Evolutionary conservation across 1,139 yeast species (phyloP).

Genomic region (Saccharomyces hybrid): DNA sequence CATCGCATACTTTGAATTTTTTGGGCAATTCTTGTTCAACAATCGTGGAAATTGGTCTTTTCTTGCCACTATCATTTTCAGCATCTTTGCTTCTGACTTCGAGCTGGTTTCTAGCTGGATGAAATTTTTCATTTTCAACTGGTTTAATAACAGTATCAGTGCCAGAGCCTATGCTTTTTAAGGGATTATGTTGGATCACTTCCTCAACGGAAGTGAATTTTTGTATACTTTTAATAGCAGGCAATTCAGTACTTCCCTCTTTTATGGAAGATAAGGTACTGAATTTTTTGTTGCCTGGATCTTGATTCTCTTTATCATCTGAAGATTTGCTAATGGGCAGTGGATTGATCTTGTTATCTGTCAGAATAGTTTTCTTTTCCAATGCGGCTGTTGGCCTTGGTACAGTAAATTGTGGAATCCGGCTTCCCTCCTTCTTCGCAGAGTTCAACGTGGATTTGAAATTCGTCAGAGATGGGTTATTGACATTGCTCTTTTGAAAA

Average conservation of each 20-base stretch:
- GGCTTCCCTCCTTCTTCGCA: constrained; percentile 15
- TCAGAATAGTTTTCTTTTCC: neutral
- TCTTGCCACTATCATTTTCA: constrained; percentile 22
- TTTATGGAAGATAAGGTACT: constrained; percentile 5
- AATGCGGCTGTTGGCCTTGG: constrained; percentile 3
- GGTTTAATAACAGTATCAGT: constrained; percentile 3
- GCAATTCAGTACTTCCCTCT: neutral
- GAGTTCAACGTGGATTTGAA: constrained; percentile 15
- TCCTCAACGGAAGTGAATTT: neutral
- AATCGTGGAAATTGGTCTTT: constrained; percentile 31
- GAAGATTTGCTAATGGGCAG: neutral
- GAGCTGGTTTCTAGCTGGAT: neutral
- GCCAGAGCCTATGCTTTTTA: constrained; percentile 3
- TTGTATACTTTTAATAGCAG: neutral
- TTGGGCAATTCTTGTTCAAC: constrained; percentile 32
- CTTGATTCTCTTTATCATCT: constrained; percentile 23
- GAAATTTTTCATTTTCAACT: constrained; percentile 7
- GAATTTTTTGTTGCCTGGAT: constrained; percentile 12
- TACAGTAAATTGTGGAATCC: constrained; percentile 14
- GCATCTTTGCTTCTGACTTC: neutral
- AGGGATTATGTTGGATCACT: neutral
- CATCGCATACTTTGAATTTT: constrained; percentile 29
- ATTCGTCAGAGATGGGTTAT: constrained; percentile 13
- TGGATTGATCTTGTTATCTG: neutral
- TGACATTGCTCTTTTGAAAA: constrained; percentile 19